Conservation (phyloP, 345 rosid genomes). For the Physaria fendleri region DNA sequence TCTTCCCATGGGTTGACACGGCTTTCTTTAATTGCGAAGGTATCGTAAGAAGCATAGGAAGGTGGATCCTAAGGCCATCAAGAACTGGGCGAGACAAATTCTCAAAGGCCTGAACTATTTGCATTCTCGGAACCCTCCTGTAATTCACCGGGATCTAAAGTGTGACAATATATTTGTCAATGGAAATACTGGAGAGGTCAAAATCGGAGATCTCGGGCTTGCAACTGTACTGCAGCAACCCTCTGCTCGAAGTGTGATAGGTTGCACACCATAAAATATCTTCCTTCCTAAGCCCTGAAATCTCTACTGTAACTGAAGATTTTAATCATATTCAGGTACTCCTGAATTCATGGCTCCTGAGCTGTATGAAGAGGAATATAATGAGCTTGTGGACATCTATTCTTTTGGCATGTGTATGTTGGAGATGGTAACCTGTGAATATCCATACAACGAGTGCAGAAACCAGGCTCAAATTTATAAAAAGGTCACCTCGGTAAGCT, state of each 20-base stretch:
- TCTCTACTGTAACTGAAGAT: background rate
- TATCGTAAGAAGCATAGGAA: slow-evolving; percentile 69
- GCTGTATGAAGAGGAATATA: slow-evolving; percentile 79
- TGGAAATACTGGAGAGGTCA: slow-evolving; percentile 78
- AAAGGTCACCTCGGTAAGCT: slow-evolving; percentile 67
- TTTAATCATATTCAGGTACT: slow-evolving; percentile 46
- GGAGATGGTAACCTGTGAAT: slow-evolving; percentile 89
- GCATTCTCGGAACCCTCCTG: slow-evolving; percentile 60
- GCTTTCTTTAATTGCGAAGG: slow-evolving; percentile 23
- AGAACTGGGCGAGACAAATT: slow-evolving; percentile 84
- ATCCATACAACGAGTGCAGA: slow-evolving; percentile 74
- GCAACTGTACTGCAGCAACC: slow-evolving; percentile 80
- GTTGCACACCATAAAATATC: slow-evolving; percentile 20
- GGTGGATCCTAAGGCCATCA: slow-evolving; percentile 68
- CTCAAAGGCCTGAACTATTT: slow-evolving; percentile 60
- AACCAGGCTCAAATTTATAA: slow-evolving; percentile 76
- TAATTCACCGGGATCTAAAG: slow-evolving; percentile 83
- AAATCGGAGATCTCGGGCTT: slow-evolving; percentile 85
- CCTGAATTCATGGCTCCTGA: slow-evolving; percentile 99
- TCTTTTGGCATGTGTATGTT: slow-evolving; percentile 90
- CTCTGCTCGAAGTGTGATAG: slow-evolving; percentile 72
- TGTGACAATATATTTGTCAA: slow-evolving; percentile 82
- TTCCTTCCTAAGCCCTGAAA: background rate
- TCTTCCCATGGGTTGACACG: slow-evolving; percentile 3
- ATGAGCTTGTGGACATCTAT: slow-evolving; percentile 78